Conservation (phyloP, 768 basidiomycete genomes). For the Calvatia gigantea region DNA sequence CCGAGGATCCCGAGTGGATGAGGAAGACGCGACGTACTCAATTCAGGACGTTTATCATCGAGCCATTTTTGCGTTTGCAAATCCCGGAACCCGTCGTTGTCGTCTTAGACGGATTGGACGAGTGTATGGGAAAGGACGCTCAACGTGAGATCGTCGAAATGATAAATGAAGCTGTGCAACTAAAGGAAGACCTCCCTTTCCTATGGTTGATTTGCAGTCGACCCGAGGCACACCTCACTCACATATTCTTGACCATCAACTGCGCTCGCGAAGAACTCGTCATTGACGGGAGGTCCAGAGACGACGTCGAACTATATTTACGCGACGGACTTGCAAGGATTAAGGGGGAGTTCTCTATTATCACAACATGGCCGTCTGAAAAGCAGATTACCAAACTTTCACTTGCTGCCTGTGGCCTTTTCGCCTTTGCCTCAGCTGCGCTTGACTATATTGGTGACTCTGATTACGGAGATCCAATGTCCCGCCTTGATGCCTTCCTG, state of each 20-base stretch:
- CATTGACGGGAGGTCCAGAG: background rate
- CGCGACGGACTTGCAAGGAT: background rate
- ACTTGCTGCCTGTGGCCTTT: slow-evolving; percentile 10
- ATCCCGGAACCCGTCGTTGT: background rate
- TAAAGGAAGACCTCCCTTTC: background rate
- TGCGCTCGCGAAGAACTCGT: background rate
- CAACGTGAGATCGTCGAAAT: slow-evolving; percentile 8
- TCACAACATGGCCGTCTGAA: slow-evolving; percentile 11
- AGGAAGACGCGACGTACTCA: background rate
- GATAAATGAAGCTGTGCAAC: background rate
- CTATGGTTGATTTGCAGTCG: slow-evolving; percentile 13
- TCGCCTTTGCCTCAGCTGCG: slow-evolving; percentile 12
- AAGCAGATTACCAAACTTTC: background rate
- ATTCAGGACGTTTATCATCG: background rate
- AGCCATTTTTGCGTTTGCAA: background rate
- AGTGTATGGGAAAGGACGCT: slow-evolving; percentile 8
- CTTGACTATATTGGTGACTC: slow-evolving; percentile 15
- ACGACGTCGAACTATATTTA: background rate
- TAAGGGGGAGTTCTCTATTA: background rate
- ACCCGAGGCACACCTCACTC: slow-evolving; percentile 8
- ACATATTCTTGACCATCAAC: background rate
- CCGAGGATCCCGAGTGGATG: background rate
- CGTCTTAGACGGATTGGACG: slow-evolving; percentile 13
- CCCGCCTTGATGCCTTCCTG: background rate
- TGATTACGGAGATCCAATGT: background rate